These are phyloP conservation scores for Prunus mira DNA, from an alignment of 306 rosid genomes.

Conservation along the genomic window DNA sequence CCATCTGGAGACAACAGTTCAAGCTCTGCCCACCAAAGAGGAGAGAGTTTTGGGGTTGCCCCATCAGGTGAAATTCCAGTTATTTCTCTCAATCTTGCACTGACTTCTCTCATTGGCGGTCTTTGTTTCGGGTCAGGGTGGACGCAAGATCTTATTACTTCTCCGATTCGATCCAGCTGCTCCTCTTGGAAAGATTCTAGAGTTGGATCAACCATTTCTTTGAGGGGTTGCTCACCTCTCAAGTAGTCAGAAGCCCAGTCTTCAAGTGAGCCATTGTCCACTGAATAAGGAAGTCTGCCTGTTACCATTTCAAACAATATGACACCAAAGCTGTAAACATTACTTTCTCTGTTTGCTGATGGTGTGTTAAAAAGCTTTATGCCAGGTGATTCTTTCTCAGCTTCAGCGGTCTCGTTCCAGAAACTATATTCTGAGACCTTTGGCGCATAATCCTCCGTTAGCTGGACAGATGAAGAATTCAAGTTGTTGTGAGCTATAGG, in stretches of 20 bases:
- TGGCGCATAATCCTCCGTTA: slow-evolving; percentile 82
- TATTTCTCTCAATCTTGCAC: slow-evolving; percentile 59
- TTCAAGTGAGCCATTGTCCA: slow-evolving; percentile 42
- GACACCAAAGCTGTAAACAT: slow-evolving; percentile 79
- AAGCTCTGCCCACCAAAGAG: slow-evolving; percentile 99
- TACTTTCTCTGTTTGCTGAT: slow-evolving; percentile 44
- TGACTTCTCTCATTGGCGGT: slow-evolving; percentile 59
- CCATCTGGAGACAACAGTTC: slow-evolving; percentile 67
- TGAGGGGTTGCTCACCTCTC: slow-evolving; percentile 40
- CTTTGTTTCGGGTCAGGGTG: slow-evolving; percentile 46
- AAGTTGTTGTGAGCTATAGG: slow-evolving; percentile 61
- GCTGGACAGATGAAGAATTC: slow-evolving; percentile 55
- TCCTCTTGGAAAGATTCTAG: slow-evolving; percentile 56
- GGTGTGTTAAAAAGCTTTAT: slow-evolving; percentile 28
- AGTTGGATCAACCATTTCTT: slow-evolving; percentile 68
- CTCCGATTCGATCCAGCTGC: slow-evolving; percentile 53
- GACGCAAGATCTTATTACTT: slow-evolving; percentile 53
- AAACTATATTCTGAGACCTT: slow-evolving; percentile 65
- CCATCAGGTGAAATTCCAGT: slow-evolving; percentile 74
- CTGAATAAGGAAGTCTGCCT: slow-evolving; percentile 68
- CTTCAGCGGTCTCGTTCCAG: slow-evolving; percentile 46
- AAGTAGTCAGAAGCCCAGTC: slow-evolving; percentile 71
- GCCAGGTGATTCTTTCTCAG: slow-evolving; percentile 27
- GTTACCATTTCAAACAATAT: slow-evolving; percentile 76
- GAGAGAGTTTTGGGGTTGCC: slow-evolving; percentile 76